Evolutionary conservation across 495 filamentous ascomycete genomes (phyloP), one percentile per base, ranked within the genome.

Genomic region (Xylaria intraflava): DNA sequence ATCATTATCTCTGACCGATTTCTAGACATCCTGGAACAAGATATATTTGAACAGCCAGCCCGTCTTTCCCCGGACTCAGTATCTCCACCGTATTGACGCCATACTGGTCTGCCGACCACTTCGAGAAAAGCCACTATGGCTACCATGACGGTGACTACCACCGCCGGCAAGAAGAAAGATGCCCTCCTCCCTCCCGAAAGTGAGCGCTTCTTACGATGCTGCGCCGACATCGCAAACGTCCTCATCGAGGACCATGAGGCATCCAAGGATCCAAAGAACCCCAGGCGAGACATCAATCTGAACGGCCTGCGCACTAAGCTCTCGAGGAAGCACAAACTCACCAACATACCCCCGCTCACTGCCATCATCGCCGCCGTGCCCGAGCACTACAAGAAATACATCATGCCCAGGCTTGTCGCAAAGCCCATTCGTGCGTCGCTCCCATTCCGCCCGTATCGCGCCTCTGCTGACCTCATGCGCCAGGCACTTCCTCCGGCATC

Each of bases 371-470:
- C 93, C 23, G 93, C 93, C 14, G 88, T 98, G 31, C 93, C 93
- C 26, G 94, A 97, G 64, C 90, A 97, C 71, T 96, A 96, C 74
- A 98, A 98, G 77, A 97, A 96, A 77, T 96, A 97, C 65, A 95
- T 98, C 56, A 72, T 96, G 40, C 94, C 92, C 20, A 92, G 93
- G 70, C 73, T 98, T 47, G 87, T 97, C 57, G 92, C 94, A 9
- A 98, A 98, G 70, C 93, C 93, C 2, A 97, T 98, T 57, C 78
- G 93, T 86, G 23, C 23, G 42, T 83, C 60, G 81, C 66, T 43
- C 7, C 42, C 17, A 6, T 9, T 10, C 10, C 10, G 33, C 7
- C 2, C 16, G 33, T 2, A 16, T 46, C n/a, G 19, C n/a, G 23
- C 9, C 27, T 33, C 11, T 24, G 8, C 40, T 63, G 23, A 41